Percentiles rank a stretch among this genome's conserved stretches.
Evolutionary conservation across 2,329 filamentous ascomycete species (phyloP).

Genomic region (Sarocladium oryzae): DNA sequence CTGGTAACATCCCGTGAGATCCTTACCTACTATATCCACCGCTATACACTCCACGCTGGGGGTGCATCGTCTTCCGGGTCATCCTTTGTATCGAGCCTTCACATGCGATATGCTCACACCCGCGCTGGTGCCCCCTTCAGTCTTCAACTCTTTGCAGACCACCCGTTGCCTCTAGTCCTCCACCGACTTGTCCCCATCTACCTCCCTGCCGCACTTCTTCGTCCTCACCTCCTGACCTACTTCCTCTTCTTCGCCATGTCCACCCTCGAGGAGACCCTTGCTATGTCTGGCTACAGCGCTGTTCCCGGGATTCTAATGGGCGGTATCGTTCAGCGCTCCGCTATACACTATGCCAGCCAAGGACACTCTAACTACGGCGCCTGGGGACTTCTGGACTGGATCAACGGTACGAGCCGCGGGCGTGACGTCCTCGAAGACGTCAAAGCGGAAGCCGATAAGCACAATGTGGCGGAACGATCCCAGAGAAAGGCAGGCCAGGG

Average conservation of each 20-base stretch:
- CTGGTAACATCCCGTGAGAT: constrained; percentile 45
- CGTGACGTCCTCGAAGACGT: constrained; percentile 47
- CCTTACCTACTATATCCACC: constrained; percentile 69
- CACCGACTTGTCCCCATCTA: constrained; percentile 59
- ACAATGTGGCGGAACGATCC: constrained; percentile 39
- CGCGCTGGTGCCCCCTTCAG: constrained; percentile 52
- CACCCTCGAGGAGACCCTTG: constrained; percentile 60
- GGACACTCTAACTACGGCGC: constrained; percentile 56
- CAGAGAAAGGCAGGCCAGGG: constrained; percentile 26
- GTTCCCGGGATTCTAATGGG: constrained; percentile 48
- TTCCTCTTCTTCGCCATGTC: constrained; percentile 56
- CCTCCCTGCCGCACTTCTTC: constrained; percentile 56
- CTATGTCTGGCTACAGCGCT: constrained; percentile 61
- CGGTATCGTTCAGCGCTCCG: constrained; percentile 38
- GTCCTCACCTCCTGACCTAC: constrained; percentile 68
- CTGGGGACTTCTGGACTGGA: constrained; percentile 58
- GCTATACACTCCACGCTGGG: constrained; percentile 57
- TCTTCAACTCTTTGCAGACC: constrained; percentile 59
- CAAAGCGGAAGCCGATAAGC: constrained; percentile 50
- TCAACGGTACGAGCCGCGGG: constrained; percentile 48
- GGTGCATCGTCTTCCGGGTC: constrained; percentile 14
- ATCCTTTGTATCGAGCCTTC: constrained; percentile 31
- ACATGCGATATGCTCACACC: constrained; percentile 44
- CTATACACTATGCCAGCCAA: constrained; percentile 46
- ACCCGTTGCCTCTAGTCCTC: constrained; percentile 58